Base-by-base conservation (phyloP, 2,329 filamentous ascomycete species). In the Cytospora paraplurivora region DNA sequence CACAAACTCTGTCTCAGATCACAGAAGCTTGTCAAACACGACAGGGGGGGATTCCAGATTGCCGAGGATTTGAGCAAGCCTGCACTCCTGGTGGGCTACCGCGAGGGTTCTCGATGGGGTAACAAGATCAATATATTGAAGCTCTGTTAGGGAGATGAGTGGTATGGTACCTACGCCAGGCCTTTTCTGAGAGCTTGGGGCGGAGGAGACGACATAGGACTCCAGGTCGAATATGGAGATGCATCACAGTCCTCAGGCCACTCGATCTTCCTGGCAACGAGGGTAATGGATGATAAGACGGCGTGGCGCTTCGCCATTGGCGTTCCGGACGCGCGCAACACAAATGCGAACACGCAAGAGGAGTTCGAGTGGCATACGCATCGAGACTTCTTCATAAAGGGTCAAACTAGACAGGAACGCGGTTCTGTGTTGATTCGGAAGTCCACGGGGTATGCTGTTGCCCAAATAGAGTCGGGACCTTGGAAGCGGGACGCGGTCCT, bases 331-430 rank as follows among this genome's bases (percentile, higher is more conserved):
- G 49, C 56, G 3, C 1, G 15, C 7, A 37, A 51, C 33, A 50
- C n/a, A 4, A 59, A 49, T 7, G 13, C 17, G 15, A n/a, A 15
- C 8, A 11, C 44, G 11, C 50, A 34, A 33, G 53, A 62, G 27
- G 56, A 50, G 10, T 63, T 63, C 11, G 56, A 56, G 33, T 63
- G 62, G 62, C 17, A n/a, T 27, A 59, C 56, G 12, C 44, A 13
- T 44, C 50, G n/a, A 5, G 1, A 1, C 1, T 59, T 33, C n/a
- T 1, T 2, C 8, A 19, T 59, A 7, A 7, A 32, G 51, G 50
- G 51, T 17, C 38, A 32, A 13, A 4, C 35, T 37, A 15, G 17
- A 11, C 17, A 21, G 3, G 33, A 12, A 21, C 15, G 4, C 32
- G 62, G 41, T 8, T 50, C 62, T n/a, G 50, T 13, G 15, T 19